Percentiles rank a stretch among this genome's conserved stretches.
Conservation (phyloP, 192 early-diverging fungal species). For the Coemansia reversa region DNA sequence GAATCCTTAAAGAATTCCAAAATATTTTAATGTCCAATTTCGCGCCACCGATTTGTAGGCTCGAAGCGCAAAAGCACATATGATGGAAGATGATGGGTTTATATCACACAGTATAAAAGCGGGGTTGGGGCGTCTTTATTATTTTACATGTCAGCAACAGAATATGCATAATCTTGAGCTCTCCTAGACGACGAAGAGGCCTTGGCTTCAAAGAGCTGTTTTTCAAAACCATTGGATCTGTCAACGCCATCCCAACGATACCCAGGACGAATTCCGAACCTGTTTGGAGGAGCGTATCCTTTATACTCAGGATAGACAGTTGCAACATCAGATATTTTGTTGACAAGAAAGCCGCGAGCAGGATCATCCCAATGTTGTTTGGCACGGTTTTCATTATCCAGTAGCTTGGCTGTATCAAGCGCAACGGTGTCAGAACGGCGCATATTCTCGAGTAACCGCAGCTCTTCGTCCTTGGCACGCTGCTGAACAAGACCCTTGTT, state of each 20-base stretch:
- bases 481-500: constrained; percentile 65
- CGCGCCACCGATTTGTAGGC: too few species aligned
- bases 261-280: constrained; percentile 70
- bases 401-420: constrained; percentile 48
- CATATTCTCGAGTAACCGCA: constrained; percentile 34
- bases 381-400: constrained; percentile 56
- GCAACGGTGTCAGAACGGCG: constrained; percentile 36
- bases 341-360: constrained; percentile 56
- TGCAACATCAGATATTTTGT: constrained; percentile 24
- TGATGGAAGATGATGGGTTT: too few species aligned
- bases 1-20: too few species aligned
- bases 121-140: too few species aligned
- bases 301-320: constrained; percentile 45
- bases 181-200: constrained; percentile 18
- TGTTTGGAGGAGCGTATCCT: constrained; percentile 63
- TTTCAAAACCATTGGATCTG: constrained; percentile 75
- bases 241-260: constrained; percentile 82
- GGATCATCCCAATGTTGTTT: constrained; percentile 71
- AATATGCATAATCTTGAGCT: constrained; percentile 25
- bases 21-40: too few species aligned
- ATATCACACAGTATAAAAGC: too few species aligned
- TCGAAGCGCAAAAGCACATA: too few species aligned
- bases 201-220: constrained; percentile 43
- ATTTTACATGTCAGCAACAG: constrained; percentile 50
- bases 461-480: constrained; percentile 25